These are phyloP conservation scores for Blastocystis sp. DNA, from an alignment of 352 stramenopile species.

Conservation along the genomic window DNA sequence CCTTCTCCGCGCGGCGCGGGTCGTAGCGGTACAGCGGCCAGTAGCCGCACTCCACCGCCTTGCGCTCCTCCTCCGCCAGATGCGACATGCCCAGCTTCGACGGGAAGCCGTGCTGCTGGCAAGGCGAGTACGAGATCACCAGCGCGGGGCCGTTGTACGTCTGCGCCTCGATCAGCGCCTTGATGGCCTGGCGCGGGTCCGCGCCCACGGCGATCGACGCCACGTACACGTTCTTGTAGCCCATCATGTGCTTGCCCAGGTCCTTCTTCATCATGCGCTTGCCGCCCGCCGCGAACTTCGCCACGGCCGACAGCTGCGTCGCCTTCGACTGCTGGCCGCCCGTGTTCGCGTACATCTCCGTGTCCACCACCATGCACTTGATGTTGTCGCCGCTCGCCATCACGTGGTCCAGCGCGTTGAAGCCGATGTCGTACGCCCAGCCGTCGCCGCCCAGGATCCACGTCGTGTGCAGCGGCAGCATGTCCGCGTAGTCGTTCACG, in stretches of 20 bases:
- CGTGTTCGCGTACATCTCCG: constrained; percentile 76
- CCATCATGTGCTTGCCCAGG: constrained; percentile 19
- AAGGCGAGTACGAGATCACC: constrained; percentile 1
- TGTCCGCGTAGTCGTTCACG: constrained; percentile 75
- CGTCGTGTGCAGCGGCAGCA: constrained; percentile 76
- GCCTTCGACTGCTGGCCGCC: constrained; percentile 66
- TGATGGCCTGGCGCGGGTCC: constrained; percentile 25
- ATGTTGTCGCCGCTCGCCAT: constrained; percentile 77
- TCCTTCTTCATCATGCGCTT: constrained; percentile 64
- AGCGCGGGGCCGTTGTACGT: neutral
- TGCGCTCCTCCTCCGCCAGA: neutral
- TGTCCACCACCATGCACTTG: constrained; percentile 78
- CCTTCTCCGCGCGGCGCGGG: constrained; percentile 48
- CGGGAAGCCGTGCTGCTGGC: constrained; percentile 19
- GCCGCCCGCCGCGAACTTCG: constrained; percentile 61
- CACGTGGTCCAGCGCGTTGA: constrained; percentile 76
- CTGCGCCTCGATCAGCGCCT: neutral
- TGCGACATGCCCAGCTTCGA: constrained; percentile 58
- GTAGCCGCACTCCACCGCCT: constrained; percentile 50
- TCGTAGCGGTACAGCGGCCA: constrained; percentile 64
- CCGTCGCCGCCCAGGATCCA: constrained; percentile 78
- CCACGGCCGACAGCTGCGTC: constrained; percentile 58
- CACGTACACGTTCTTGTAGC: constrained; percentile 22
- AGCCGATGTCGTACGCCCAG: constrained; percentile 78
- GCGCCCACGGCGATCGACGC: constrained; percentile 12